A percentile compares a stretch with the other conserved stretches of the same genome.
Evolutionary conservation across 73 alveolate species (phyloP).

Genomic region (Paramecium tetraurelia): DNA sequence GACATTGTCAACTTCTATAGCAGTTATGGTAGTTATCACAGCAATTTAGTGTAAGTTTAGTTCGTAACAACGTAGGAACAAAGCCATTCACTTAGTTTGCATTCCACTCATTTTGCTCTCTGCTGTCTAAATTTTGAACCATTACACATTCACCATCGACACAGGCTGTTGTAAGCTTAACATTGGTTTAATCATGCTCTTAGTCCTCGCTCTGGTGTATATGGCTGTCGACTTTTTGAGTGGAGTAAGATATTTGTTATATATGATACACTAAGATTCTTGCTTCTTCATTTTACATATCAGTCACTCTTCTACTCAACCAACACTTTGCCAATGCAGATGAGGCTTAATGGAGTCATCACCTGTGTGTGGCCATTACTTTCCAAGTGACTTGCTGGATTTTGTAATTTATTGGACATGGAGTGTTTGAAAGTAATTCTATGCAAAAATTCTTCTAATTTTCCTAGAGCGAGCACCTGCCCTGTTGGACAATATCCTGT

Average conservation of each 20-base stretch:
- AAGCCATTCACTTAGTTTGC: background rate
- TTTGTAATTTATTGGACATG: constrained; percentile 2
- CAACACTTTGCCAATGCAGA: background rate
- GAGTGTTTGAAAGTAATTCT: background rate
- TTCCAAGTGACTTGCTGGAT: background rate
- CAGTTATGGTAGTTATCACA: constrained; percentile 45
- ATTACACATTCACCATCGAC: background rate
- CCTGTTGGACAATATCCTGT: background rate
- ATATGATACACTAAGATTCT: constrained; percentile 1
- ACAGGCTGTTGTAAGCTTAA: background rate
- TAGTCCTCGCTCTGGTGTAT: background rate
- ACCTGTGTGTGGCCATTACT: background rate
- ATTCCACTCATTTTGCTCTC: background rate
- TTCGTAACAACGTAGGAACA: background rate
- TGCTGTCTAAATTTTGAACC: background rate
- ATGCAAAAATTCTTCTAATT: background rate
- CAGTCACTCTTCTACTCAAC: background rate
- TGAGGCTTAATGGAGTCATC: background rate
- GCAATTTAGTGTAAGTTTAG: background rate
- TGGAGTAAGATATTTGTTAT: background rate
- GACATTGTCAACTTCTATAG: background rate
- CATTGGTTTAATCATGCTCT: background rate
- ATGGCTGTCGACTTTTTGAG: background rate
- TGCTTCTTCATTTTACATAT: background rate
- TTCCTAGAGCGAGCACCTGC: constrained; percentile 17